These are phyloP conservation scores for Boletus edulis DNA, from an alignment of 768 basidiomycete genomes.

Conservation along the genomic window DNA sequence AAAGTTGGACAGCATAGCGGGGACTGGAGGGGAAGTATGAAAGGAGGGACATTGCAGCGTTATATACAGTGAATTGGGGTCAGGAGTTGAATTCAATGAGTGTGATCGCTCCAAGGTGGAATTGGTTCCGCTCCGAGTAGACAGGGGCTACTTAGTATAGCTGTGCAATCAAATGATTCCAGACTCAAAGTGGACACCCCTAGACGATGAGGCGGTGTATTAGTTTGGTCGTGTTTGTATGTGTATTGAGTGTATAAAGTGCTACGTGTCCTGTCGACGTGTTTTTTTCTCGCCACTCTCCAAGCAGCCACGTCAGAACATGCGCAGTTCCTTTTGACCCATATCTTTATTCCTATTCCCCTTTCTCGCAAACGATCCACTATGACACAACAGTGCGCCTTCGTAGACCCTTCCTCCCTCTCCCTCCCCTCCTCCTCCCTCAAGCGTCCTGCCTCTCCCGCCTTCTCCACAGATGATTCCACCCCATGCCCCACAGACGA, in stretches of 20 bases:
- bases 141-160: background rate
- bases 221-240: constrained; percentile 23
- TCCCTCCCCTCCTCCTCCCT: constrained; percentile 36
- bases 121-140: constrained; percentile 1
- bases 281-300: constrained; percentile 13
- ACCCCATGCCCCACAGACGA: constrained; percentile 26
- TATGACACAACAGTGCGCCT: constrained; percentile 29
- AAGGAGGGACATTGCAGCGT: background rate
- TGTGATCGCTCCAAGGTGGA: background rate
- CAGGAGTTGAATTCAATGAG: background rate
- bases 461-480: constrained; percentile 16
- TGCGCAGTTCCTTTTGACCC: constrained; percentile 13
- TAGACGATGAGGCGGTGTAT: background rate
- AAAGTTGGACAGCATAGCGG: constrained; percentile 14
- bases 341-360: constrained; percentile 21
- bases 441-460: constrained; percentile 29
- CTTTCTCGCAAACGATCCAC: constrained; percentile 1
- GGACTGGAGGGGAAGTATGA: background rate
- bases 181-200: too few relatives aligned
- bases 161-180: constrained; percentile 1
- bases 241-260: constrained; percentile 29
- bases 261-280: constrained; percentile 31
- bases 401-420: constrained; percentile 39
- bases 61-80: constrained; percentile 1
- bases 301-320: constrained; percentile 18